These are phyloP conservation scores for Lentinula raphanica DNA, from an alignment of 768 basidiomycete species.

Conservation along the genomic window DNA sequence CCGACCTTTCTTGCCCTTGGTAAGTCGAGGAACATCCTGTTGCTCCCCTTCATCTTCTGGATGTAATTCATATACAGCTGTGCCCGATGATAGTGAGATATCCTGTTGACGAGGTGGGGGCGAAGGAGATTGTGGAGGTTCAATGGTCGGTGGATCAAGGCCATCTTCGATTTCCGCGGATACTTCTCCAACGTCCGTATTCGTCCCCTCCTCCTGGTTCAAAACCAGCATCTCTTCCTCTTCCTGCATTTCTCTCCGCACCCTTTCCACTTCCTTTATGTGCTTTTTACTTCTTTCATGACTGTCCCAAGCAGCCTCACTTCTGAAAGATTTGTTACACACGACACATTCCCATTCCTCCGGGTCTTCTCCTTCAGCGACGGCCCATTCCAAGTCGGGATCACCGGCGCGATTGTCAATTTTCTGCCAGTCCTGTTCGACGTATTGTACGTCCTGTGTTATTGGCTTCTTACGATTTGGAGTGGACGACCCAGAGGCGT, in stretches of 20 bases:
- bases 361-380: conserved; percentile 60
- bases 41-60: conserved; percentile 10
- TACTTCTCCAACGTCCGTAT: conserved; percentile 19
- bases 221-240: conserved; percentile 69
- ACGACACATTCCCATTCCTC: conserved; percentile 96
- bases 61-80: not conserved
- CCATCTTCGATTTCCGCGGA: not conserved
- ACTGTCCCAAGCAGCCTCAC: conserved; percentile 92
- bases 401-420: conserved; percentile 38
- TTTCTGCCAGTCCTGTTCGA: conserved; percentile 91
- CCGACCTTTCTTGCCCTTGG: not conserved
- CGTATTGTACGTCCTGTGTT: conserved; percentile 39
- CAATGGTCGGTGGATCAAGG: not conserved
- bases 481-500: conserved; percentile 26
- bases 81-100: not conserved
- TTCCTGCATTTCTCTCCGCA: conserved; percentile 71
- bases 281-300: conserved; percentile 97
- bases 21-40: not conserved
- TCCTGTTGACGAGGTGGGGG: not conserved
- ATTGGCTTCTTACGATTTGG: conserved; percentile 20
- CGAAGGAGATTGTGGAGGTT: conserved; percentile 1
- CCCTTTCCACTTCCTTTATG: conserved; percentile 73
- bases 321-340: conserved; percentile 83
- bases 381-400: conserved; percentile 71
- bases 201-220: conserved; percentile 23